Evolutionary conservation across 108 stramenopile species (phyloP), one percentile per base, ranked within the genome.

Genomic region (Epithemia pelagica): DNA sequence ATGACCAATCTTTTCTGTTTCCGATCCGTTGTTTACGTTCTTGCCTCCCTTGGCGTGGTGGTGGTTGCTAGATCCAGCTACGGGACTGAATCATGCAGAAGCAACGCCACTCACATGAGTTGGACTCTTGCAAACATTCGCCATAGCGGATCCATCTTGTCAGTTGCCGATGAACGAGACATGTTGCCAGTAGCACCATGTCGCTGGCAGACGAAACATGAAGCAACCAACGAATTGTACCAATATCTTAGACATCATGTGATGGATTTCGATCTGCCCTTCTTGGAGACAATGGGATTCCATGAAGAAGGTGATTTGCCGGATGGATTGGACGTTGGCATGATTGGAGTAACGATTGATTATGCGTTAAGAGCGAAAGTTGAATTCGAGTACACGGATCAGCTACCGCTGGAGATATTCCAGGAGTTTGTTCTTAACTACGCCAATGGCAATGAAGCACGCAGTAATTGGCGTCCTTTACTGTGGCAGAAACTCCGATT

Each of bases 401-500:
- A 51, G 8, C 54, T 92, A 8, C 88, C 91, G 0, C 57, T 69
- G 55, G 64, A 76, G 18, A 78, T 90, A n/a, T 95, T 79, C 54
- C 58, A 77, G 32, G 88, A 95, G 62, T 92, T 91, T 69, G 89
- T 92, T 15, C 58, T 86, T 55, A 82, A 83, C n/a, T 95, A 80
- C 80, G 88, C 90, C 1, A 75, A 81, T 67, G 61, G 79, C 1
- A 95, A 92, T 69, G 95, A 95, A 73, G 84, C 87, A 10, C 64
- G 95, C 23, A 82, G 81, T 28, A 83, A 92, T 72, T 86, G 87
- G 87, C 74, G 91, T 54, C 84, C 87, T 22, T 74, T 92, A 18
- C 51, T 94, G 0, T 74, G 82, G 30, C 37, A 83, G 53, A 76
- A 73, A 0, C 54, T 92, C 62, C 68, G 78, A 31, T 59, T 58